A percentile compares a stretch with the other conserved stretches of the same genome.
phyloP scores from a whole-genome alignment of 768 basidiomycete genomes.

The Rhizopogon vesiculosus region DNA sequence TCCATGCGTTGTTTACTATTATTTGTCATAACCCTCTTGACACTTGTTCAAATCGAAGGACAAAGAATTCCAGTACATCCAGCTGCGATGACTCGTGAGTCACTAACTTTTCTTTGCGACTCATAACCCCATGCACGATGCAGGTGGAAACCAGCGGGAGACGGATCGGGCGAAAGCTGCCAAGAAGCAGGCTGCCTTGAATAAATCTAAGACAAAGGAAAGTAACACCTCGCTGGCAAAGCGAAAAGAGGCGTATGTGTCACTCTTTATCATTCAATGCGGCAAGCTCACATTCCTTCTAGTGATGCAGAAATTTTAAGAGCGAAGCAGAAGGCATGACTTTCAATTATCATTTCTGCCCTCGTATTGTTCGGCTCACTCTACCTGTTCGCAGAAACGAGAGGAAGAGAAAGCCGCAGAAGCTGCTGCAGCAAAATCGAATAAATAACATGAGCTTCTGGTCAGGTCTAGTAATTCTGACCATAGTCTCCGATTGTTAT shows the following conservation, averaged over 20 bases:
- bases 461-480: constrained; percentile 15
- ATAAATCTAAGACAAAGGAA: constrained; percentile 66
- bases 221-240: constrained; percentile 57
- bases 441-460: constrained; percentile 33
- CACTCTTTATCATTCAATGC: constrained; percentile 8
- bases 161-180: constrained; percentile 66
- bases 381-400: constrained; percentile 39
- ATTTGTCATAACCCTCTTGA: constrained; percentile 12
- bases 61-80: constrained; percentile 1
- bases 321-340: constrained; percentile 72
- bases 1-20: constrained; percentile 17
- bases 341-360: constrained; percentile 4
- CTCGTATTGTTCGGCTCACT: constrained; percentile 4
- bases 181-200: constrained; percentile 55
- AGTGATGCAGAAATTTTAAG: constrained; percentile 76
- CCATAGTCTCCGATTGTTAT: constrained; percentile 1
- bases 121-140: constrained; percentile 11
- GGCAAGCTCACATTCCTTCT: constrained; percentile 19
- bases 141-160: constrained; percentile 84
- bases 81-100: constrained; percentile 52
- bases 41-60: constrained; percentile 5
- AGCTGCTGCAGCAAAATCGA: constrained; percentile 17
- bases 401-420: constrained; percentile 43
- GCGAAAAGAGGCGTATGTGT: constrained; percentile 72
- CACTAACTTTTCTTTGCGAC: not conserved